Conservation (phyloP, 305 asterid species). For the Fraxinus dipetala region DNA sequence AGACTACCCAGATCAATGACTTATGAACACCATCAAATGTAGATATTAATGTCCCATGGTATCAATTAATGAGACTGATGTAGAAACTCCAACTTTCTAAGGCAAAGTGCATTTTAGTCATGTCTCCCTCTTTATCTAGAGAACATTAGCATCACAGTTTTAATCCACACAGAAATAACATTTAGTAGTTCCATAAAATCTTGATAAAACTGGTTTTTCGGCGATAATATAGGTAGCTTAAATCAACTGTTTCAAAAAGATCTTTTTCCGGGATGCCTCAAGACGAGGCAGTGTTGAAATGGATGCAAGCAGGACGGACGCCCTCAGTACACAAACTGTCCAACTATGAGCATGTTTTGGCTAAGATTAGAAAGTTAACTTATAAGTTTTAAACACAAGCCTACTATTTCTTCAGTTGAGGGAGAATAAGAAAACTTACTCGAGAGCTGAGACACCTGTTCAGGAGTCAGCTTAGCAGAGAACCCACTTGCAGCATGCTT, state of each 20-base stretch:
- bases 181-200: neutral
- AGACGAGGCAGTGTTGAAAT: neutral
- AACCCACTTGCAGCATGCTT: conserved; percentile 77
- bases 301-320: neutral
- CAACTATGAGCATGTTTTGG: neutral
- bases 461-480: conserved; percentile 77
- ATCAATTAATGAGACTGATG: neutral
- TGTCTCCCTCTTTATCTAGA: neutral
- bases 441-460: conserved; percentile 58
- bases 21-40: neutral
- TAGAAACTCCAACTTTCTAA: neutral
- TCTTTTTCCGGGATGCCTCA: neutral
- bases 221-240: neutral
- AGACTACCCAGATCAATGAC: neutral
- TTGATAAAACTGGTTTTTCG: neutral
- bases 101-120: neutral
- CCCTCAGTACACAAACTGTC: neutral
- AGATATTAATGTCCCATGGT: neutral
- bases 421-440: conserved; percentile 40
- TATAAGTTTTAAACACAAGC: neutral
- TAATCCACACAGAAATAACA: neutral
- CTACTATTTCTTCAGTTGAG: neutral
- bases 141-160: neutral
- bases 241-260: neutral
- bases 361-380: neutral